These are phyloP conservation scores for Myxozyma nipponensis DNA, from an alignment of 805 yeast genomes.

Conservation along the genomic window DNA sequence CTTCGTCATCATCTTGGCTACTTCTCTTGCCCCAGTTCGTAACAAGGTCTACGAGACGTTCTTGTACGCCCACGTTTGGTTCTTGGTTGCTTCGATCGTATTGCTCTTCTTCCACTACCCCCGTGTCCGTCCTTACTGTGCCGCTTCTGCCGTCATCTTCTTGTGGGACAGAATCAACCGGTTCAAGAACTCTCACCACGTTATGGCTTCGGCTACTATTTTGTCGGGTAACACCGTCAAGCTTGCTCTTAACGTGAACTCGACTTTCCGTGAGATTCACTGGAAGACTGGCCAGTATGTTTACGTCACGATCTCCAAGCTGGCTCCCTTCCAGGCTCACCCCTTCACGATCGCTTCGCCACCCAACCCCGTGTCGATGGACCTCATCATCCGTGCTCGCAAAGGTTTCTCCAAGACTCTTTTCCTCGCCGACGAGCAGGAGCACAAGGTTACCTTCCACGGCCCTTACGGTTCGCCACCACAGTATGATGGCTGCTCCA, in stretches of 20 bases:
- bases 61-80: constrained; percentile 28
- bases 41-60: constrained; percentile 26
- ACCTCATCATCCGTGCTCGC: constrained; percentile 35
- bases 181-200: constrained; percentile 23
- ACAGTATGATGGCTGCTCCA: constrained; percentile 24
- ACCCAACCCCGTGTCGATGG: constrained; percentile 26
- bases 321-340: constrained; percentile 28
- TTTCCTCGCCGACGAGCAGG: constrained; percentile 24
- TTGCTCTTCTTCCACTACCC: constrained; percentile 28
- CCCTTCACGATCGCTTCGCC: constrained; percentile 30
- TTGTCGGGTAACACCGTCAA: constrained; percentile 27
- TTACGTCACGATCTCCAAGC: constrained; percentile 25
- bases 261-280: constrained; percentile 27
- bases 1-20: constrained; percentile 25
- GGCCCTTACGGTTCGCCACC: constrained; percentile 30
- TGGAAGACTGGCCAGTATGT: constrained; percentile 30
- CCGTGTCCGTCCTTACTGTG: constrained; percentile 26
- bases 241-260: constrained; percentile 24
- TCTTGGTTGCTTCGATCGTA: constrained; percentile 26
- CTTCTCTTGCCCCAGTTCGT: constrained; percentile 28
- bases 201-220: constrained; percentile 16
- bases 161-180: constrained; percentile 29
- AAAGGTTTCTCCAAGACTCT: constrained; percentile 33
- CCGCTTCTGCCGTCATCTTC: constrained; percentile 25
- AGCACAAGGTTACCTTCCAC: constrained; percentile 29